Base-by-base conservation (phyloP, 1,284 basidiomycete species). In the Butyriboletus appendiculatus region DNA sequence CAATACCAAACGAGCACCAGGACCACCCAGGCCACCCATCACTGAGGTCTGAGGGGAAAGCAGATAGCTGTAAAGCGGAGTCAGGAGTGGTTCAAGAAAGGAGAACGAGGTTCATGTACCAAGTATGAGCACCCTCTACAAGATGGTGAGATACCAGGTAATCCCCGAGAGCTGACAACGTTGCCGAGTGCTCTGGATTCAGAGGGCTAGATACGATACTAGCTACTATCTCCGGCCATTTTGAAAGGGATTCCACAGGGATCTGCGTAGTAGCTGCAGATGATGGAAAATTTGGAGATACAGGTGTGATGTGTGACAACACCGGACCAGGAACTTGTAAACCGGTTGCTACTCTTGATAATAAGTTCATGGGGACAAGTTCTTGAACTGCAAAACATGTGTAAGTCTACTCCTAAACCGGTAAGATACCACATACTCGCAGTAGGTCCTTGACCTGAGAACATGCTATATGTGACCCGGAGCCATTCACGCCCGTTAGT, bases 221-320 rank as follows among this genome's bases (percentile, higher is more conserved):
- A 5, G 92, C 88, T 28, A 84, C 84, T 16, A 92, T 92, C 65
- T 97, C 92, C 32, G 88, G 79, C 96, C 96, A 99, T 59, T 88
- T 81, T 15, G 77, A 74, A 40, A 94, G 75, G 2, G 84, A 77
- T 55, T 87, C 80, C 11, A 70, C 50, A 15, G 88, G 79, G 10
- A 91, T 72, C 52, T 75, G 77, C 42, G 75, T 60, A 3, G 75
- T 64, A 52, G 74, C 61, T 11, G 76, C 62, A 12, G 75, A 67
- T 5, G 76, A 69, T 33, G 79, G 69, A 66, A 89, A 85, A 57
- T 79, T 88, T 9, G 88, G 84, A 16, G 87, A 84, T 56, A 84
- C 71, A 1, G 90, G 86, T 4, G 88, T 84, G 45, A 76, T 59
- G 38, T 80, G 70, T 33, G 68, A 53, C 32, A 69, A 52, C 37